Base-by-base conservation (phyloP, 345 rosid genomes). In the Bretschneidera sinensis region DNA sequence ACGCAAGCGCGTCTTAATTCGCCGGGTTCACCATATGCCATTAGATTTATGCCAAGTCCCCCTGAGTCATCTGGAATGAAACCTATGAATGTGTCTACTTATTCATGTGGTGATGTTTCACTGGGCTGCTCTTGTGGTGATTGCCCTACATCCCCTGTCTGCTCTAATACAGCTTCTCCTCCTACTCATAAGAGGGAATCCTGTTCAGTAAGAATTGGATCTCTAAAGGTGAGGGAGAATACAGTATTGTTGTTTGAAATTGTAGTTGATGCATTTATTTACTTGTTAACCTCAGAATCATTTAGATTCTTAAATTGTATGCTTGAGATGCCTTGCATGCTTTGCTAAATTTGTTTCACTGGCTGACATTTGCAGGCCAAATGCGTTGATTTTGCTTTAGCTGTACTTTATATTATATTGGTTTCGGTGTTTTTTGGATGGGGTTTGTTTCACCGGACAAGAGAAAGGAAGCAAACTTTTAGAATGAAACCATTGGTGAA, bases 121-220 rank as follows among this genome's bases (percentile, higher is more conserved):
- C 85, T 94, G 63, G 95, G 96, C 22, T 94, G 97, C 70, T 94
- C 99, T 75, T 94, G 99, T 51, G 99, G 99, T 61, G 99, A 94
- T 82, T 94, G 97, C 74, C 85, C 87, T 59, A 76, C 85, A 49
- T 77, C 97, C 62, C 43, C 84, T 76, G 83, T 71, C 63, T 94
- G 99, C 82, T 78, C 92, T 6, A 79, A 67, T 65, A 69, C 77
- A 60, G 80, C 78, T 59, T 53, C 81, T 54, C 79, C 88, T 74
- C 59, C 84, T 60, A 64, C 73, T 55, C 76, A 68, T 31, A 75
- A 75, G 66, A 74, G 61, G 33, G 72, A 67, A 52, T 76, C 85
- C 47, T 94, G 99, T 75, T 74, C 91, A 0, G 83, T 88, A 61
- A 84, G 73, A 65, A 69, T 94, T 63, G 97, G 99, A 52, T 75